Percentiles rank a stretch among this genome's conserved stretches.
Evolutionary conservation across 1,139 yeast species (phyloP).

Genomic region (Waltiozyma sp.): DNA sequence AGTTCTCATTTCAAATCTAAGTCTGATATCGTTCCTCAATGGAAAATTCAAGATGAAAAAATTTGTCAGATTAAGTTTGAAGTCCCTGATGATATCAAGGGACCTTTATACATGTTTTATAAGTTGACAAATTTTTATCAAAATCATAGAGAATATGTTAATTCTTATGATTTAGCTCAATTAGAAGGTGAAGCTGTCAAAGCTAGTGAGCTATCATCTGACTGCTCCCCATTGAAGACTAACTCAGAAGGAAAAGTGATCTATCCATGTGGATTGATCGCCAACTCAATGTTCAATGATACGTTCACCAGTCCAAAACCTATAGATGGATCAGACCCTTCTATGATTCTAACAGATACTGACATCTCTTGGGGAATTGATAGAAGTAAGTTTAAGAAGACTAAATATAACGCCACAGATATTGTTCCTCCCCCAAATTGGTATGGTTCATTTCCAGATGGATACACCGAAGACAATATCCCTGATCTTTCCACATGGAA

Average conservation of each 20-base stretch:
- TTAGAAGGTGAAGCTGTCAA: slow-evolving; percentile 50
- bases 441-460: slow-evolving; percentile 54
- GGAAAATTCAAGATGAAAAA: slow-evolving; percentile 33
- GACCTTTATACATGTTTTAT: slow-evolving; percentile 58
- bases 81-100: slow-evolving; percentile 45
- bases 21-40: slow-evolving; percentile 31
- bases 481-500: slow-evolving; percentile 52
- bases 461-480: slow-evolving; percentile 54
- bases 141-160: slow-evolving; percentile 69
- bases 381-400: slow-evolving; percentile 43
- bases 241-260: slow-evolving; percentile 39
- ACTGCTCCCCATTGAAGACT: slow-evolving; percentile 50
- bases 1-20: slow-evolving; percentile 38
- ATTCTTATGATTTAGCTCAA: slow-evolving; percentile 56
- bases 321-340: slow-evolving; percentile 28
- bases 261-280: slow-evolving; percentile 75
- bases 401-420: slow-evolving; percentile 43
- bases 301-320: slow-evolving; percentile 42
- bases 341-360: slow-evolving; percentile 38
- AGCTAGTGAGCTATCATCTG: slow-evolving; percentile 32
- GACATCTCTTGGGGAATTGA: slow-evolving; percentile 67
- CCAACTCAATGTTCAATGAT: slow-evolving; percentile 68
- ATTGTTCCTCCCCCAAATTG: slow-evolving; percentile 76
- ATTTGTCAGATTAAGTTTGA: slow-evolving; percentile 49
- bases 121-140: slow-evolving; percentile 65